Percentiles rank a stretch among this genome's conserved stretches.
Evolutionary conservation across 495 filamentous ascomycete genomes (phyloP).

Genomic region (Ramalina intermedia): DNA sequence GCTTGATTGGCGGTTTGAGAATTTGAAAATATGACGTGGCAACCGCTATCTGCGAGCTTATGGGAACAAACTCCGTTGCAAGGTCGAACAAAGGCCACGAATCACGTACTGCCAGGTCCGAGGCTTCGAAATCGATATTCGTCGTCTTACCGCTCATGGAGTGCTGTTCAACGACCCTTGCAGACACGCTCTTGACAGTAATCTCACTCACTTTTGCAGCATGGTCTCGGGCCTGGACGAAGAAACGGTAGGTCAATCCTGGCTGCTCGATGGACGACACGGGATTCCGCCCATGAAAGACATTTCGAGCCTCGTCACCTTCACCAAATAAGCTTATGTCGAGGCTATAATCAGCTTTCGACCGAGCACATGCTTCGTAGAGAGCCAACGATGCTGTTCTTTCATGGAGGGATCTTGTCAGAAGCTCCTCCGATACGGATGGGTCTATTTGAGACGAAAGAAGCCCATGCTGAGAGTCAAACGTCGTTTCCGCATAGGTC

Average conservation of each 20-base stretch:
- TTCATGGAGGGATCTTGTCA: constrained; percentile 1
- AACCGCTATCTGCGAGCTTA: not conserved
- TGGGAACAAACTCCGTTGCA: not conserved
- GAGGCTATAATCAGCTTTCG: constrained; percentile 1
- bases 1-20: not conserved
- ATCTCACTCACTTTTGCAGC: not conserved
- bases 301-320: not conserved
- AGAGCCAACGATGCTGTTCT: constrained; percentile 4
- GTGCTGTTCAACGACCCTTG: not conserved
- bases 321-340: constrained; percentile 2
- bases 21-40: not conserved
- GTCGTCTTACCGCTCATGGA: not conserved
- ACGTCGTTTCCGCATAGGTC: constrained; percentile 7
- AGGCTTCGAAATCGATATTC: not conserved
- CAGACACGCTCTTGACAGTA: not conserved
- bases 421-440: constrained; percentile 1
- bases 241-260: constrained; percentile 1
- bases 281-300: not conserved
- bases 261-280: not conserved
- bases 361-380: not conserved
- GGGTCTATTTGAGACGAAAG: not conserved
- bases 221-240: not conserved
- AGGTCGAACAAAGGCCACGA: not conserved
- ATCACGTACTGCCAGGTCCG: not conserved
- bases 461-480: constrained; percentile 8